Conservation (phyloP, 2,329 filamentous ascomycete genomes). For the Fusarium verrucosum region DNA sequence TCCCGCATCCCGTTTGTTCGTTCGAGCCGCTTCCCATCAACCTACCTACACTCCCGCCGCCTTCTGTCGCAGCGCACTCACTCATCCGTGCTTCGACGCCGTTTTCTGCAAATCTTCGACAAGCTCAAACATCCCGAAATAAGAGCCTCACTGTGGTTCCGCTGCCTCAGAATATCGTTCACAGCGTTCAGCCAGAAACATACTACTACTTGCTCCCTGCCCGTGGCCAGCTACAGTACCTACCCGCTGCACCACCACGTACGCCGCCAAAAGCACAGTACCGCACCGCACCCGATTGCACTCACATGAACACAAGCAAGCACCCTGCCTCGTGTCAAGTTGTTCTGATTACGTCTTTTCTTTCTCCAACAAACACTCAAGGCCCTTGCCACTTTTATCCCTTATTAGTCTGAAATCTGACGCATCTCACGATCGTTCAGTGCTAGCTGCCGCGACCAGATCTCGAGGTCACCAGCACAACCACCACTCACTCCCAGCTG, state of each 20-base stretch:
- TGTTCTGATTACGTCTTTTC: slow-evolving; percentile 18
- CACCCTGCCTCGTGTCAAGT: slow-evolving; percentile 32
- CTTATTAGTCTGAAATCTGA: slow-evolving; percentile 22
- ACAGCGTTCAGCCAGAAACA: slow-evolving; percentile 3
- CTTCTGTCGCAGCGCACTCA: slow-evolving; percentile 6
- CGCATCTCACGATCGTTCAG: slow-evolving; percentile 37
- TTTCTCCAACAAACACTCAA: slow-evolving; percentile 20
- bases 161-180: slow-evolving; percentile 1
- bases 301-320: slow-evolving; percentile 38
- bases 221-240: slow-evolving; percentile 30
- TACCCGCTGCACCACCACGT: slow-evolving; percentile 40
- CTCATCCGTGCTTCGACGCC: slow-evolving; percentile 25
- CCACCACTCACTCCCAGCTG: slow-evolving; percentile 30
- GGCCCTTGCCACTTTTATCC: slow-evolving; percentile 28
- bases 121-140: slow-evolving; percentile 20
- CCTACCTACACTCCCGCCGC: slow-evolving; percentile 18
- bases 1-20: slow-evolving; percentile 8
- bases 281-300: slow-evolving; percentile 31
- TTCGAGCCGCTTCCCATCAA: slow-evolving; percentile 26
- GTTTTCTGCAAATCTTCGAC: slow-evolving; percentile 30
- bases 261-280: slow-evolving; percentile 37
- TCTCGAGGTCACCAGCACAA: slow-evolving; percentile 36
- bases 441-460: slow-evolving; percentile 39
- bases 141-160: slow-evolving; percentile 31
- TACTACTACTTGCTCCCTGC: no score